Evolutionary conservation across 2,329 filamentous ascomycete genomes (phyloP).

Genomic region (Botrytis tulipae): DNA sequence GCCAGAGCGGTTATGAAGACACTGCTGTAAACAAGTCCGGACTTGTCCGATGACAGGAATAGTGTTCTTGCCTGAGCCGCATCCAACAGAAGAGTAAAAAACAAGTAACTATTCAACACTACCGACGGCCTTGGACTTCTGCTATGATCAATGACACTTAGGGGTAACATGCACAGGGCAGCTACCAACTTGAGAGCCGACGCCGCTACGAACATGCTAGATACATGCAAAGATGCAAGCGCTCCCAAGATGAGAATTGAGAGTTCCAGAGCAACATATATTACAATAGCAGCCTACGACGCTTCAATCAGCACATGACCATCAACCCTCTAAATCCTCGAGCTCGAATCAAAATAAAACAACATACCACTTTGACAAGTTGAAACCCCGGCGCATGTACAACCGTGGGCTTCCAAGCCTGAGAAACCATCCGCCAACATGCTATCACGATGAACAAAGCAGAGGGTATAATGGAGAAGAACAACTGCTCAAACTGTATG

Average conservation of each 20-base stretch:
- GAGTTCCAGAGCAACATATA: constrained; percentile 5
- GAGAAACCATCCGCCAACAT: constrained; percentile 36
- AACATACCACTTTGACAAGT: constrained; percentile 36
- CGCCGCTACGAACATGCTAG: constrained; percentile 33
- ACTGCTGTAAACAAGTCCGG: constrained; percentile 27
- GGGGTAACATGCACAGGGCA: background rate
- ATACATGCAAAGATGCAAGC: constrained; percentile 7
- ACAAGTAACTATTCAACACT: constrained; percentile 25
- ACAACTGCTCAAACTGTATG: constrained; percentile 39
- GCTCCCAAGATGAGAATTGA: background rate
- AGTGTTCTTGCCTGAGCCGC: constrained; percentile 23
- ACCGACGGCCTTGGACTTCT: constrained; percentile 23
- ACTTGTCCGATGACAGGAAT: constrained; percentile 10
- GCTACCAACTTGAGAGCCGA: constrained; percentile 3
- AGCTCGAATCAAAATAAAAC: constrained; percentile 6
- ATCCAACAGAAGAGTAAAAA: constrained; percentile 24
- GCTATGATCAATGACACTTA: constrained; percentile 24
- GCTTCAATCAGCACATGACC: constrained; percentile 28
- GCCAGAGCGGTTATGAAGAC: constrained; percentile 18
- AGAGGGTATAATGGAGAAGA: constrained; percentile 39
- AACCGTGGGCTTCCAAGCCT: constrained; percentile 36
- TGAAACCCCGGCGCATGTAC: constrained; percentile 37
- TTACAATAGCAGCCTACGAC: constrained; percentile 22
- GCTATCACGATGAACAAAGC: constrained; percentile 36
- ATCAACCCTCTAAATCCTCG: background rate